Percentiles rank a stretch among this genome's conserved stretches.
Conservation (phyloP, 352 stramenopile species). For the Globisporangium megalacanthum region DNA sequence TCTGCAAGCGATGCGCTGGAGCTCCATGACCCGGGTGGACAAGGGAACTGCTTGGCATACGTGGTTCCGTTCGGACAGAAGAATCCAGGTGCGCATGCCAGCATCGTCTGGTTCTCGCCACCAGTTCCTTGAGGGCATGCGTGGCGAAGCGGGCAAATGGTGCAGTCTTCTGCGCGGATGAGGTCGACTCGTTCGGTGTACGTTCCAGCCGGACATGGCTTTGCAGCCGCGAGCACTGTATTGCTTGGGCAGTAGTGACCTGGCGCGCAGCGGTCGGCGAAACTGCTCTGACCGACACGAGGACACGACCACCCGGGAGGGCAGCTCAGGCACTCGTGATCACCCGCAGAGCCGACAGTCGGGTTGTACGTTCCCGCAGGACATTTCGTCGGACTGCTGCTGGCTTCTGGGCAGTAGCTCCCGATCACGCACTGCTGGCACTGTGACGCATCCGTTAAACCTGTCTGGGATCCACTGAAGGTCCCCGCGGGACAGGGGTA, state of each 20-base stretch:
- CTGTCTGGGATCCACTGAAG: slow-evolving; percentile 65
- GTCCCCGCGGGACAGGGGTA: slow-evolving; percentile 87
- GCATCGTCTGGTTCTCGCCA: slow-evolving; percentile 58
- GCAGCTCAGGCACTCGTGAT: slow-evolving; percentile 63
- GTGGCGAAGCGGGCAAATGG: slow-evolving; percentile 62
- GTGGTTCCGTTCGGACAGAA: slow-evolving; percentile 80
- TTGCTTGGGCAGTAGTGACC: slow-evolving; percentile 75
- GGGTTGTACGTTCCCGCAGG: slow-evolving; percentile 78
- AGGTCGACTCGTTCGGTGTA: slow-evolving; percentile 66
- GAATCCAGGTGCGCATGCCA: slow-evolving; percentile 64
- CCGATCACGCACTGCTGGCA: slow-evolving; percentile 59
- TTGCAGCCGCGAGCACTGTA: slow-evolving; percentile 42
- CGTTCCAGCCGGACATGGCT: slow-evolving; percentile 68
- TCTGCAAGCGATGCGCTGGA: slow-evolving; percentile 53
- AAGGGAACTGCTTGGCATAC: slow-evolving; percentile 71
- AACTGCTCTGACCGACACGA: slow-evolving; percentile 52
- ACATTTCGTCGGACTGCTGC: slow-evolving; percentile 57
- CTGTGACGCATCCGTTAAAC: slow-evolving; percentile 35
- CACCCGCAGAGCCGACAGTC: slow-evolving; percentile 27
- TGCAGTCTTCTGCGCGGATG: slow-evolving; percentile 70
- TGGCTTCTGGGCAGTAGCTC: slow-evolving; percentile 82
- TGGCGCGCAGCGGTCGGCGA: slow-evolving; percentile 52
- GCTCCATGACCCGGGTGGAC: slow-evolving; percentile 85
- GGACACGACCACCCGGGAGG: slow-evolving; percentile 72
- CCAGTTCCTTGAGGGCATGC: slow-evolving; percentile 74